These are phyloP conservation scores for Diplosphaera chodatii DNA, from an alignment of 139 green algal genomes.

Conservation along the genomic window DNA sequence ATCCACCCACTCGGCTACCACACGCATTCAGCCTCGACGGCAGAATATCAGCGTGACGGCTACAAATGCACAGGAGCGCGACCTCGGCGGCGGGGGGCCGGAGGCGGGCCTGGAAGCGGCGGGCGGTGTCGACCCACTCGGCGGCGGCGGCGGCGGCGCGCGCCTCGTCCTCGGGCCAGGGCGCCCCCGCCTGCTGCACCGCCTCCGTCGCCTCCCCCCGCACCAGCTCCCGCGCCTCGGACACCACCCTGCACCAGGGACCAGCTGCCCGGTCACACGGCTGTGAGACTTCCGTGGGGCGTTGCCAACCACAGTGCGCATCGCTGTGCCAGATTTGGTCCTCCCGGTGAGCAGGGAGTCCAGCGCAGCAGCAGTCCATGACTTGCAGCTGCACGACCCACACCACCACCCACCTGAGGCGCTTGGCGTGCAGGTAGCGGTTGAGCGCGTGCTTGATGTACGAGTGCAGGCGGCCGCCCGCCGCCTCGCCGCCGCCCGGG, in stretches of 20 bases:
- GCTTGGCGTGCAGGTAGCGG: background rate
- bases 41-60: too few relatives aligned
- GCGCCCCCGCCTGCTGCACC: background rate
- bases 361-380: too few relatives aligned
- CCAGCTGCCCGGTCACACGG: background rate
- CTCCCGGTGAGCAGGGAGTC: background rate
- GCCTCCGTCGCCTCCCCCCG: background rate
- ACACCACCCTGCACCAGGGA: background rate
- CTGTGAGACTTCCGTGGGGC: too few relatives aligned
- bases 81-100: too few relatives aligned
- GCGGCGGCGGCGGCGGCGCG: too few relatives aligned
- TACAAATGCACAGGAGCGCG: too few relatives aligned
- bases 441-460: conserved; percentile 1
- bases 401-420: background rate
- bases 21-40: too few relatives aligned
- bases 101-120: background rate
- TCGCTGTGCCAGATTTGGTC: background rate
- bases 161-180: too few relatives aligned
- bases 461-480: background rate
- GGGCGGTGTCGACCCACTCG: background rate
- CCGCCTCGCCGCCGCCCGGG: background rate
- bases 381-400: too few relatives aligned
- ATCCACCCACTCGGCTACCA: too few relatives aligned
- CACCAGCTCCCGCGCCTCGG: background rate
- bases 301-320: too few relatives aligned